A percentile compares a stretch with the other conserved stretches of the same genome.
Conservation (phyloP, 2,329 filamentous ascomycete genomes). For the Aspergillus spinulosporus region DNA sequence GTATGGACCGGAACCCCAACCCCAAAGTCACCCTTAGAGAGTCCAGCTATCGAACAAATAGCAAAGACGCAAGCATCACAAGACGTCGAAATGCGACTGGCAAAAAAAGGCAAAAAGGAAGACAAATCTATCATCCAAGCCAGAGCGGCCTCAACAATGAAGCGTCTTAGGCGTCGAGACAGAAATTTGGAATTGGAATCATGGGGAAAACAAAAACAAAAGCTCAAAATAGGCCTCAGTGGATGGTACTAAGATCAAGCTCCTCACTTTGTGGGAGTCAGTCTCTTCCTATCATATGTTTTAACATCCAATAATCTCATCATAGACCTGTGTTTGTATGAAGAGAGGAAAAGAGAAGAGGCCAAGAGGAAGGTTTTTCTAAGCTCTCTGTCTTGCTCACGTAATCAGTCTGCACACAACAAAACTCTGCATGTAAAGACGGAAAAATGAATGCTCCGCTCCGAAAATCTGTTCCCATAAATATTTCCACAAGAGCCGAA, state of each 20-base stretch:
- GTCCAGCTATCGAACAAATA: too few relatives aligned
- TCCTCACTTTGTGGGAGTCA: constrained; percentile 39
- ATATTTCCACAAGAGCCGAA: constrained; percentile 16
- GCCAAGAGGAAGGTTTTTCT: neutral
- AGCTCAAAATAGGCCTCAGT: constrained; percentile 39
- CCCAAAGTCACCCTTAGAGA: too few relatives aligned
- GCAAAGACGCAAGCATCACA: too few relatives aligned
- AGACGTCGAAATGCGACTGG: too few relatives aligned
- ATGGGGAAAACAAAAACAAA: constrained; percentile 7
- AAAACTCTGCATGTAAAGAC: constrained; percentile 11
- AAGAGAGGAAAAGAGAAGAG: constrained; percentile 19
- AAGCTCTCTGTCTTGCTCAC: constrained; percentile 18
- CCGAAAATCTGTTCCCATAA: constrained; percentile 25
- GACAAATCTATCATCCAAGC: neutral
- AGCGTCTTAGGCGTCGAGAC: neutral
- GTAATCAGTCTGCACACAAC: constrained; percentile 9
- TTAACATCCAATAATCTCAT: constrained; percentile 44
- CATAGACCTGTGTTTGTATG: constrained; percentile 37
- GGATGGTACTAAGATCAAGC: constrained; percentile 45
- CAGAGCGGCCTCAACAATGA: neutral
- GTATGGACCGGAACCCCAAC: too few relatives aligned
- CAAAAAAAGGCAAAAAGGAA: too few relatives aligned
- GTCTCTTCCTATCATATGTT: constrained; percentile 51
- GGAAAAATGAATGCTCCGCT: constrained; percentile 7
- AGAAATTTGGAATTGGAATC: neutral